Percentiles rank a stretch among this genome's conserved stretches.
phyloP scores from a whole-genome alignment of 768 basidiomycete genomes.

The Tephrocybe rancida region DNA sequence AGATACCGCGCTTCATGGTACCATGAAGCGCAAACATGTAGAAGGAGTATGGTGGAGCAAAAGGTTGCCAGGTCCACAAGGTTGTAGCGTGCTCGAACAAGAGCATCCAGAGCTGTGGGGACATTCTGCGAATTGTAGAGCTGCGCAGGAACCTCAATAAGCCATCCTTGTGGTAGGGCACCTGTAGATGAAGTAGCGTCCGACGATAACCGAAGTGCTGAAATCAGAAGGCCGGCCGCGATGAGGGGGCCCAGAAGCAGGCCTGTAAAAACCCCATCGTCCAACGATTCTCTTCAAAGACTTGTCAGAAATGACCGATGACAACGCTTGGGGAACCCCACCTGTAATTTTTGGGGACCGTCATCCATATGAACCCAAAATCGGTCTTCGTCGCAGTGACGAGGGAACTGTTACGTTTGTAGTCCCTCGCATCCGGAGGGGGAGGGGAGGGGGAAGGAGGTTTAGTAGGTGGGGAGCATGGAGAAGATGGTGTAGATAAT shows the following conservation, averaged over 20 bases:
- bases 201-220: conserved; percentile 40
- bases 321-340: conserved; percentile 22
- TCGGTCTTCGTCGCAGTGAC: conserved; percentile 43
- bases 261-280: conserved; percentile 86
- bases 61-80: conserved; percentile 80
- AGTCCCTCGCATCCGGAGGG: conserved; percentile 45
- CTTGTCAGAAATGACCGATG: conserved; percentile 8
- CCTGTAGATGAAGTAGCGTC: conserved; percentile 23
- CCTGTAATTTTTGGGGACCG: conserved; percentile 88
- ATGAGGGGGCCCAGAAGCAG: conserved; percentile 85
- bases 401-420: conserved; percentile 35
- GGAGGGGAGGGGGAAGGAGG: conserved; percentile 39
- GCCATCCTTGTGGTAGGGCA: conserved; percentile 66
- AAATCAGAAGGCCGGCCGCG: conserved; percentile 65
- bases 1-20: conserved; percentile 64
- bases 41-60: conserved; percentile 76
- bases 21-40: conserved; percentile 80
- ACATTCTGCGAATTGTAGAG: conserved; percentile 45
- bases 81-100: conserved; percentile 71
- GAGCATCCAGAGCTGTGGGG: conserved; percentile 51
- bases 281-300: conserved; percentile 63
- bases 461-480: conserved; percentile 11
- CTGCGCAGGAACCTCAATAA: conserved; percentile 71
- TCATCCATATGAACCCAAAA: conserved; percentile 86
- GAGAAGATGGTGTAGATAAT: conserved; percentile 16